Conservation (phyloP, 2,329 filamentous ascomycete species). For the Fusarium sp. region DNA sequence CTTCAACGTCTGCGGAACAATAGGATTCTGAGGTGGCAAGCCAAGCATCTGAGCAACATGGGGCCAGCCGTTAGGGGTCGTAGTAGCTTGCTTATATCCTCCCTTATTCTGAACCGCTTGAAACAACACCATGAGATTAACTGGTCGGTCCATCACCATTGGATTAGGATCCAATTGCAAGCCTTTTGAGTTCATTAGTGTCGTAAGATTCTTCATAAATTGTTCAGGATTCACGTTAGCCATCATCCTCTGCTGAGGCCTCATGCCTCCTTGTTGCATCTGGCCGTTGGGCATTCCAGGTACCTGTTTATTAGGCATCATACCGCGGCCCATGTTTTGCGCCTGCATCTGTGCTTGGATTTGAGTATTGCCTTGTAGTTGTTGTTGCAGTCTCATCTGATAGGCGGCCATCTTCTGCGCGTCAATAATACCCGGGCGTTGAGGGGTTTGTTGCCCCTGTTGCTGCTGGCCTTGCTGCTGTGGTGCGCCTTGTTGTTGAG, state of each 20-base stretch:
- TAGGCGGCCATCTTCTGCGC: constrained; percentile 81
- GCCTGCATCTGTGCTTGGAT: constrained; percentile 65
- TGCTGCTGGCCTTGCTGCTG: constrained; percentile 54
- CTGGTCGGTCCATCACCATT: constrained; percentile 75
- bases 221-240: constrained; percentile 68
- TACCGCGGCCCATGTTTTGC: constrained; percentile 58
- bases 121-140: constrained; percentile 84
- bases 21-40: constrained; percentile 72
- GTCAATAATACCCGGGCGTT: constrained; percentile 60
- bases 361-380: constrained; percentile 70
- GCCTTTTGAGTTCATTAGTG: constrained; percentile 81
- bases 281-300: constrained; percentile 67
- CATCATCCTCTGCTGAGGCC: constrained; percentile 61
- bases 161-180: constrained; percentile 81
- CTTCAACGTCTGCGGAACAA: constrained; percentile 76
- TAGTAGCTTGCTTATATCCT: constrained; percentile 80
- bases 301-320: constrained; percentile 66
- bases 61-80: constrained; percentile 77
- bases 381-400: constrained; percentile 85
- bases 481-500: constrained; percentile 59
- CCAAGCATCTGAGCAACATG: constrained; percentile 74
- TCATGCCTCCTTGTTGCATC: constrained; percentile 61
- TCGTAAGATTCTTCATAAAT: constrained; percentile 80
- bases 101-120: constrained; percentile 78
- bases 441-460: constrained; percentile 48